Base-by-base conservation (phyloP, 2,329 filamentous ascomycete genomes). In the Pyrenochaeta sp. region DNA sequence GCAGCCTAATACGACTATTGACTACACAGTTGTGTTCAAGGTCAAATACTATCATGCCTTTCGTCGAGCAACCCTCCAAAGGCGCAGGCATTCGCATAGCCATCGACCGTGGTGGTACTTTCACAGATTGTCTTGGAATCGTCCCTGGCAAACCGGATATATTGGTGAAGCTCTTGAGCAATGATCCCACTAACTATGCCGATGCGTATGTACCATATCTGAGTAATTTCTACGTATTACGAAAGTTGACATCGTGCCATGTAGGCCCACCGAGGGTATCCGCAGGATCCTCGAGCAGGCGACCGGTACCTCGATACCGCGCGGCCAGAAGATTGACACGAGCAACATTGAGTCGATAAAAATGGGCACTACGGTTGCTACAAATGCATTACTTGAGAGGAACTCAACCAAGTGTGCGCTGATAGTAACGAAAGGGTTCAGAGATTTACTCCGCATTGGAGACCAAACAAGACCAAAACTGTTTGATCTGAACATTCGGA, bases 261-360 rank as follows among this genome's bases (percentile, higher is more conserved):
- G 15, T 42, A 42, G 39, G n/a, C 73, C 73, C 2, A 69, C 65
- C 13, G 73, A 76, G 65, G 72, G 67, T 25, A 73, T 76, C n/a
- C 59, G 73, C 27, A 58, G 72, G 8, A 67, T 76, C 8, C 58
- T 76, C 22, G 68, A 73, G 43, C 34, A 62, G 37, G 65, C 62
- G 5, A 56, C 52, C 8, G 61, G 59, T 13, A 51, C 36, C 22
- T 10, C 53, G 2, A 58, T 72, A n/a, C 65, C 71, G 7, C 61
- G 66, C 7, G 61, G 62, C 13, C 30, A 65, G 46, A 66, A 65
- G 39, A 62, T 76, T 32, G 58, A 69, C 47, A 57, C 61, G 24
- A 61, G 27, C 27, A 43, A 58, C 48, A 66, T 69, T 27, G 66
- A 64, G 42, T 60, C 53, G 5, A 67, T 70, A 36, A 55, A 59